phyloP scores from a whole-genome alignment of 148 eudicot species.

The Dianthus caryophyllus region DNA sequence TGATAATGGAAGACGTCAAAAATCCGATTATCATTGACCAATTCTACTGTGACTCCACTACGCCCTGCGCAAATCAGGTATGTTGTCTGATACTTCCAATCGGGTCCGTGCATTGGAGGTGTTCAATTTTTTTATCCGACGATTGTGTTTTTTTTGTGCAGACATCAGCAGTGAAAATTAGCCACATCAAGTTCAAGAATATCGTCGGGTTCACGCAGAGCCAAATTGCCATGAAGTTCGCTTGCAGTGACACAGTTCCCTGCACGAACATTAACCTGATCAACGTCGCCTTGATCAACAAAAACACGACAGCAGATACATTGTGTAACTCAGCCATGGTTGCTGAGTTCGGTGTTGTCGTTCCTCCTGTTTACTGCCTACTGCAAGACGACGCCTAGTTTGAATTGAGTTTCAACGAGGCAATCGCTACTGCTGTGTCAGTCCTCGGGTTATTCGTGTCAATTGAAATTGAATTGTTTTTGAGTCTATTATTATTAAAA shows the following conservation, averaged over 20 bases:
- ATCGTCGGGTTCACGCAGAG: conserved; percentile 69
- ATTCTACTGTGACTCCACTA: conserved; percentile 88
- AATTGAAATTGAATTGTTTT: no score
- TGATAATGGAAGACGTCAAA: conserved; percentile 74
- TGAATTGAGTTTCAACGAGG: no score
- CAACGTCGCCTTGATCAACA: conserved; percentile 47
- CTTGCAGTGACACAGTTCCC: conserved; percentile 77
- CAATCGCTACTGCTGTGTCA: no score
- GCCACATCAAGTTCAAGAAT: conserved; percentile 58
- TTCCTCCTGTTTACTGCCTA: conserved; percentile 71
- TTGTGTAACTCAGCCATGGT: conserved; percentile 66
- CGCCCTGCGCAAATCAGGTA: conserved; percentile 72
- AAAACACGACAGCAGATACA: conserved; percentile 50
- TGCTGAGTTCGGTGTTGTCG: conserved; percentile 41
- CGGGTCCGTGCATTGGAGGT: no score
- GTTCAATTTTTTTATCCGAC: conserved; percentile 4
- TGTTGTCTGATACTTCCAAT: neutral
- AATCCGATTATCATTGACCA: conserved; percentile 92
- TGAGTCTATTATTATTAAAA: no score
- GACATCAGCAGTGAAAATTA: conserved; percentile 78
- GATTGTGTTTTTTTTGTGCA: no score
- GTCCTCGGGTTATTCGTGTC: no score
- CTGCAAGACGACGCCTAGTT: neutral
- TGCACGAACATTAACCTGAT: conserved; percentile 60
- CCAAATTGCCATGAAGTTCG: conserved; percentile 61